Conservation (phyloP, 768 basidiomycete species). For the Serendipita sp. region DNA sequence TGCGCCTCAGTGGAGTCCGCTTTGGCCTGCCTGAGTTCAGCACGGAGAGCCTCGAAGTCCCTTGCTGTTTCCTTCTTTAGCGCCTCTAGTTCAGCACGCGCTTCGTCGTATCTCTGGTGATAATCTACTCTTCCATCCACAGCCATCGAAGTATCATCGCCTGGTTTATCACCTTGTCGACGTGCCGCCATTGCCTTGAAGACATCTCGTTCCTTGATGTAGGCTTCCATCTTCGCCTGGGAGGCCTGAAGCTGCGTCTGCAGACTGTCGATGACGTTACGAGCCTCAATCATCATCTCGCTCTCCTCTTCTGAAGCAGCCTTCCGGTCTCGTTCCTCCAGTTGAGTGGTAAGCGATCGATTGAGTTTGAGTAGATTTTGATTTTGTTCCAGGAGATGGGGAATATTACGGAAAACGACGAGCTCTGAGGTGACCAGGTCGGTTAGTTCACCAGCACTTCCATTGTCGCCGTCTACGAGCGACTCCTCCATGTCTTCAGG, state of each 20-base stretch:
- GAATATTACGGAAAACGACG: slow-evolving; percentile 69
- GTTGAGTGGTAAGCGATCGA: slow-evolving; percentile 63
- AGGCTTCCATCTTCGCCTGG: slow-evolving; percentile 59
- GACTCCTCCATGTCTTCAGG: slow-evolving; percentile 41
- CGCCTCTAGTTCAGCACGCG: slow-evolving; percentile 3
- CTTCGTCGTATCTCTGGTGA: background rate
- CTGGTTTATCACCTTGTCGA: slow-evolving; percentile 22
- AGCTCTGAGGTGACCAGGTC: slow-evolving; percentile 73
- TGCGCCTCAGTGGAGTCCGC: slow-evolving; percentile 33
- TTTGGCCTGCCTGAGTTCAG: slow-evolving; percentile 58
- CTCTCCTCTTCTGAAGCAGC: slow-evolving; percentile 60
- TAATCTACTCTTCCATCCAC: slow-evolving; percentile 6
- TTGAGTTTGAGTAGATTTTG: slow-evolving; percentile 73
- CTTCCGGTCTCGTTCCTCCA: slow-evolving; percentile 39
- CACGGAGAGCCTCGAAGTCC: slow-evolving; percentile 58
- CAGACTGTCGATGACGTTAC: slow-evolving; percentile 49
- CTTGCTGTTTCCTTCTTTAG: slow-evolving; percentile 29
- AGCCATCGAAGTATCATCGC: slow-evolving; percentile 19
- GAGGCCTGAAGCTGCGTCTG: slow-evolving; percentile 57
- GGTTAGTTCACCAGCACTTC: no score
- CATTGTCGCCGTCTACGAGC: slow-evolving; percentile 40
- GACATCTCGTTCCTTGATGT: slow-evolving; percentile 77
- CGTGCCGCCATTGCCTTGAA: slow-evolving; percentile 59
- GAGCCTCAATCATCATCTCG: slow-evolving; percentile 53
- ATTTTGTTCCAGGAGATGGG: slow-evolving; percentile 79